phyloP scores from a whole-genome alignment of 805 yeast genomes.

The Lipomyces spencermartinsiae region DNA sequence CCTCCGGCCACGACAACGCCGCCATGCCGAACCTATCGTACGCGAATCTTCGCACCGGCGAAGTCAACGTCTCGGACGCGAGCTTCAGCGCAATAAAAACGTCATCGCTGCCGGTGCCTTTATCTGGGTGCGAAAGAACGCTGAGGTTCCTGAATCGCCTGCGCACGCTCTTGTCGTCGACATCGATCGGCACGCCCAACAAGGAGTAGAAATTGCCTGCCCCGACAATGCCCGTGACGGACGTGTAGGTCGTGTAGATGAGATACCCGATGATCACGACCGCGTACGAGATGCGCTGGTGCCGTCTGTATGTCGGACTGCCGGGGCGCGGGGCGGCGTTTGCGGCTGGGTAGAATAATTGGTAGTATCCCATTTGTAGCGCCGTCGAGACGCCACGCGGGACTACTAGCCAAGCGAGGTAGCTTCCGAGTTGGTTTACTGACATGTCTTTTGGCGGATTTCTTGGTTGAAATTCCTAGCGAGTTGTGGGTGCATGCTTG shows the following conservation, averaged over 20 bases:
- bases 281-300: slow-evolving; percentile 29
- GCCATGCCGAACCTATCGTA: slow-evolving; percentile 88
- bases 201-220: slow-evolving; percentile 38
- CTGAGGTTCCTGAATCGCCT: slow-evolving; percentile 40
- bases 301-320: slow-evolving; percentile 19
- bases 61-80: slow-evolving; percentile 79
- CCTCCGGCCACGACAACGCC: slow-evolving; percentile 59
- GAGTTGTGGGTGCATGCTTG: background rate
- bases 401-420: slow-evolving; percentile 38
- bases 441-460: background rate
- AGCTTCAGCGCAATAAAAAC: slow-evolving; percentile 63
- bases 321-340: slow-evolving; percentile 19
- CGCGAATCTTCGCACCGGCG: slow-evolving; percentile 74
- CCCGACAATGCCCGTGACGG: slow-evolving; percentile 34
- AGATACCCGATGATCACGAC: slow-evolving; percentile 37
- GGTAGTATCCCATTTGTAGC: slow-evolving; percentile 39
- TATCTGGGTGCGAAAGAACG: slow-evolving; percentile 47
- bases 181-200: slow-evolving; percentile 37
- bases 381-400: slow-evolving; percentile 37
- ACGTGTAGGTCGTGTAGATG: slow-evolving; percentile 37
- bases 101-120: slow-evolving; percentile 36
- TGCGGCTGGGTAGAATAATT: slow-evolving; percentile 11
- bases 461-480: no score
- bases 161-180: slow-evolving; percentile 36
- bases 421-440: slow-evolving; percentile 11